phyloP scores from a whole-genome alignment of 208 protist species.

The Naegleria gruberi region DNA sequence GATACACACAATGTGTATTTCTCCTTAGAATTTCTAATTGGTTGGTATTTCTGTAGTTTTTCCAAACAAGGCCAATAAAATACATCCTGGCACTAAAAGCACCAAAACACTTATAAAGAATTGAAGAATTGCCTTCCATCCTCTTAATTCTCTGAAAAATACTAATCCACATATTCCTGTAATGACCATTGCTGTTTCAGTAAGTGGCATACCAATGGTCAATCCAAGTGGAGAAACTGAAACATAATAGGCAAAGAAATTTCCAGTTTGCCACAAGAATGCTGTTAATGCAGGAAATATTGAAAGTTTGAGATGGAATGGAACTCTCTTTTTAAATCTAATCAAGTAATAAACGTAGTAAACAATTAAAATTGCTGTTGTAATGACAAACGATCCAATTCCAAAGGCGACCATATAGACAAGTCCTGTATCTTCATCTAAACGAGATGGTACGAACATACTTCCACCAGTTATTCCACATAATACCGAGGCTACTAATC shows the following conservation, averaged over 20 bases:
- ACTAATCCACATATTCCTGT: conserved; percentile 4
- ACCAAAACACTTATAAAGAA: conserved; percentile 7
- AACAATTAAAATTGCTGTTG: background rate
- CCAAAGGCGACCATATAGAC: conserved; percentile 12
- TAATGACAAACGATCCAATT: background rate
- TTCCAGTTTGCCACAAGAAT: background rate
- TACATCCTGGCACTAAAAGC: conserved; percentile 2
- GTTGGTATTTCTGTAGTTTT: background rate
- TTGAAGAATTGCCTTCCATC: conserved; percentile 8
- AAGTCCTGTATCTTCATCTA: background rate
- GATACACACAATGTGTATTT: too few relatives aligned
- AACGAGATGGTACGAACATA: conserved; percentile 5
- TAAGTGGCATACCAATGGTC: conserved; percentile 13
- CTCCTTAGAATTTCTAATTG: too few relatives aligned
- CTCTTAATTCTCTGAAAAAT: conserved; percentile 21
- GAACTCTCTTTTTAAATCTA: background rate
- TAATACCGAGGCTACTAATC: background rate
- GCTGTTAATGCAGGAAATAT: background rate
- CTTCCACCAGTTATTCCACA: background rate
- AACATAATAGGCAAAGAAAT: background rate
- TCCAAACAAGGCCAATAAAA: conserved; percentile 4
- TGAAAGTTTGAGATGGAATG: background rate
- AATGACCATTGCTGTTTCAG: background rate
- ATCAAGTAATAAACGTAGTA: background rate
- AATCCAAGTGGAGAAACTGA: background rate